Conservation (phyloP, 805 yeast genomes). For the Candida ipomoeae region DNA sequence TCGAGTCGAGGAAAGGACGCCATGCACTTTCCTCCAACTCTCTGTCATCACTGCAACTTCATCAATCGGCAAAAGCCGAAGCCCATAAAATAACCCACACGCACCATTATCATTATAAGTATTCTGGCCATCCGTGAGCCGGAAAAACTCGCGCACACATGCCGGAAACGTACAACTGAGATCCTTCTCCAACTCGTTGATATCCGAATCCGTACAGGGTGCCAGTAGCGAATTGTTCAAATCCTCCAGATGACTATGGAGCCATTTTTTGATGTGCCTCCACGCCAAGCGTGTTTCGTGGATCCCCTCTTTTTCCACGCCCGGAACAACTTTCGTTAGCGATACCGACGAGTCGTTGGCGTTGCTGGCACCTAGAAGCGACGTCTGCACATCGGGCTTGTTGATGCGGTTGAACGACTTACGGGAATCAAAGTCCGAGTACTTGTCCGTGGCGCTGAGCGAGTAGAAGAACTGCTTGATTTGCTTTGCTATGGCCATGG, state of each 20-base stretch:
- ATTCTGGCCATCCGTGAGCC: constrained; percentile 85
- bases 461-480: constrained; percentile 60
- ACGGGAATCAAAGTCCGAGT: constrained; percentile 59
- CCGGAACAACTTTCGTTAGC: constrained; percentile 11
- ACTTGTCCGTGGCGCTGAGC: constrained; percentile 62
- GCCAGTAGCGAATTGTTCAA: constrained; percentile 70
- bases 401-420: constrained; percentile 41
- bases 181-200: constrained; percentile 80
- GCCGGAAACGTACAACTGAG: constrained; percentile 69
- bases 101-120: constrained; percentile 63
- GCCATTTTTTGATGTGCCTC: constrained; percentile 86
- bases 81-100: constrained; percentile 72
- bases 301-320: constrained; percentile 56
- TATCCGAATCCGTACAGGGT: constrained; percentile 76
- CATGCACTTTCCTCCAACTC: constrained; percentile 76
- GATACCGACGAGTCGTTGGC: constrained; percentile 23
- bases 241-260: constrained; percentile 74
- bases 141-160: constrained; percentile 74
- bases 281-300: constrained; percentile 76
- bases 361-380: constrained; percentile 27
- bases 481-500: constrained; percentile 32
- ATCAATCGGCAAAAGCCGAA: constrained; percentile 75
- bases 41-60: constrained; percentile 75
- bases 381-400: constrained; percentile 36
- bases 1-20: too few relatives aligned